Conservation (phyloP, 352 stramenopile species). For the Globisporangium radiosum region DNA sequence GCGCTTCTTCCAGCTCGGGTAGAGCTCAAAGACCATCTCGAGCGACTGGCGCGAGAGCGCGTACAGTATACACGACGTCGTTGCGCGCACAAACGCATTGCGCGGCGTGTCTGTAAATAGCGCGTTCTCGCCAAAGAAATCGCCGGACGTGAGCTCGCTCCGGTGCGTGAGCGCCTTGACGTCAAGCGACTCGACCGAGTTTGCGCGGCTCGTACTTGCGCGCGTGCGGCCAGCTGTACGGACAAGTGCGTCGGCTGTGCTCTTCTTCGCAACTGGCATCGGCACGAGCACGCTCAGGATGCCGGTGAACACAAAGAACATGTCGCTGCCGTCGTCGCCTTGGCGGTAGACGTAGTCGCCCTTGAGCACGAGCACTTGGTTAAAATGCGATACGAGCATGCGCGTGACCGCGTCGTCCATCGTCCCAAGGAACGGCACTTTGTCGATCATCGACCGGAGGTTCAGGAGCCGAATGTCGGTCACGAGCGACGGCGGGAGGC, state of each 20-base stretch:
- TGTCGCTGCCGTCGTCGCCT: constrained; percentile 44
- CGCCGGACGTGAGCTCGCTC: constrained; percentile 27
- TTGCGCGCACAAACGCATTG: constrained; percentile 30
- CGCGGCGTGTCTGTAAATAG: constrained; percentile 31
- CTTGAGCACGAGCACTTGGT: constrained; percentile 30
- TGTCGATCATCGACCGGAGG: constrained; percentile 41
- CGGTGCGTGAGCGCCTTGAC: constrained; percentile 19
- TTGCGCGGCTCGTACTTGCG: neutral
- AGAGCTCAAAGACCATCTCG: constrained; percentile 42
- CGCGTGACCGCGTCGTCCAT: constrained; percentile 44
- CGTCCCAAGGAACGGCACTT: constrained; percentile 41
- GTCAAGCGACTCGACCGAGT: constrained; percentile 1
- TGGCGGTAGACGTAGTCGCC: constrained; percentile 37
- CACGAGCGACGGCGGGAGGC: constrained; percentile 40
- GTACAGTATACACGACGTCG: constrained; percentile 46
- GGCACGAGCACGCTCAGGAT: constrained; percentile 32
- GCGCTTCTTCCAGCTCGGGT: constrained; percentile 40
- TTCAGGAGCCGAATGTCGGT: constrained; percentile 46
- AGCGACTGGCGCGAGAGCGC: constrained; percentile 32
- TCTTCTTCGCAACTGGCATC: neutral
- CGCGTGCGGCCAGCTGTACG: neutral
- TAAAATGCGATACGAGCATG: constrained; percentile 46
- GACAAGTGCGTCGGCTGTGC: neutral
- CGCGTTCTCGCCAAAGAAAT: constrained; percentile 36
- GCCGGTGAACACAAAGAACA: constrained; percentile 55